Evolutionary conservation across 169 alveolate species (phyloP), one percentile per base, ranked within the genome.

Genomic region (Plasmodium reichenowi): DNA sequence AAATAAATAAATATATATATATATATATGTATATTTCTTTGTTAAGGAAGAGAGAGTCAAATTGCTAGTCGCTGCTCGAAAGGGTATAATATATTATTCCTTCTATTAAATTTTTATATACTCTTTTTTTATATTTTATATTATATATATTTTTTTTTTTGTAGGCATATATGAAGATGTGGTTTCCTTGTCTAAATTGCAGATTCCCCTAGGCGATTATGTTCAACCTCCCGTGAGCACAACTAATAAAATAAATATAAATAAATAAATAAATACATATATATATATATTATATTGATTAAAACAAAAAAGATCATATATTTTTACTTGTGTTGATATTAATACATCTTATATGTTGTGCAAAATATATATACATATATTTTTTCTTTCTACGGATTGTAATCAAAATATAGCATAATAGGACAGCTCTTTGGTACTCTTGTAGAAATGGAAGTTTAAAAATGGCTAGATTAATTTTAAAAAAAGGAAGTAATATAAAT

Each of bases 31-130:
- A 54, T 54, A 20, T 50, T 66, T 47, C 48, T 76, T 50, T 24
- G 56, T 68, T 3, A 22, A 76, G 89, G 89, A 76, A 66, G 89
- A 76, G 89, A 76, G 89, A 76, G 76, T 76, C 48, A 76, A 76
- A 66, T 64, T 76, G 76, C 68, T 76, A 24, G 76, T 64, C 17
- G 89, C 89, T 50, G 89, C 89, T n/a, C 47, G 76, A 68, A 76
- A 76, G 38, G 89, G 89, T 76, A 76, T 22, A 8, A 17, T 22
- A 24, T 64, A 29, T 17, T 68, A 12, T n/a, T 63, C 24, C 71
- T n/a, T 9, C 52, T 15, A 13, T 5, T 20, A 32, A 32, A 32
- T 32, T 32, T 32, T 32, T 32, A 32, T 32, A 32, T 32, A 4
- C 7, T 32, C 7, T 60, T 45, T 17, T 56, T 43, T 47, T 67